phyloP scores from a whole-genome alignment of 2,329 filamentous ascomycete genomes.

The Colletotrichum echinochloae region DNA sequence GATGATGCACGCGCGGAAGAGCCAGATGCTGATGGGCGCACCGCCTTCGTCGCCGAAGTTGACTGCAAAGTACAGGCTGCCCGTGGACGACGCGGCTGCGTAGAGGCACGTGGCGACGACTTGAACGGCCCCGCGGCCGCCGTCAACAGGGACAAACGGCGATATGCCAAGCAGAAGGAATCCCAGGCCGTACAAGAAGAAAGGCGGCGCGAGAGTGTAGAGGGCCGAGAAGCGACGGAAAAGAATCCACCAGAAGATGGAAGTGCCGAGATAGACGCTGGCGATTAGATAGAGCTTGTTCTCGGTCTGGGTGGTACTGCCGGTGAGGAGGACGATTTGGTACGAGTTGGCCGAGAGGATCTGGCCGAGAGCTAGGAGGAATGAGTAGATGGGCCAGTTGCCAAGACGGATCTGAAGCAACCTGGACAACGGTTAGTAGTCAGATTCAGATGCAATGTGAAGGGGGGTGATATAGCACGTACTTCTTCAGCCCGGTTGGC shows the following conservation, averaged over 20 bases:
- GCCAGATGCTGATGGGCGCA: slow-evolving; percentile 72
- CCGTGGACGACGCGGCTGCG: slow-evolving; percentile 70
- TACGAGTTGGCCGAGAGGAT: slow-evolving; percentile 75
- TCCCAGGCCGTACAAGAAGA: background rate
- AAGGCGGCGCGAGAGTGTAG: background rate
- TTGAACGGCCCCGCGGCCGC: slow-evolving; percentile 60
- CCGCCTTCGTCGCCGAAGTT: slow-evolving; percentile 76
- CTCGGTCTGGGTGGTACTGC: slow-evolving; percentile 66
- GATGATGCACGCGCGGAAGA: slow-evolving; percentile 73
- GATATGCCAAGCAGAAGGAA: background rate
- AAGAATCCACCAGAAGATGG: background rate
- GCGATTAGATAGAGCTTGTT: background rate
- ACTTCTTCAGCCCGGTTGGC: background rate
- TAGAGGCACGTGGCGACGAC: slow-evolving; percentile 72
- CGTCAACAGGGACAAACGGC: background rate
- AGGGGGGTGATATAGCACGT: background rate
- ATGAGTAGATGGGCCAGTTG: slow-evolving; percentile 73
- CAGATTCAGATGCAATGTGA: background rate
- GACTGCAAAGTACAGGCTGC: slow-evolving; percentile 73
- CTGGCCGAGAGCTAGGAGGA: slow-evolving; percentile 72
- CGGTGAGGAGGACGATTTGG: slow-evolving; percentile 74
- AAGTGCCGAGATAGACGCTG: background rate
- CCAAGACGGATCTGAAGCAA: slow-evolving; percentile 64
- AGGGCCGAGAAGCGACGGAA: background rate
- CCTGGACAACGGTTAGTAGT: slow-evolving; percentile 11